phyloP scores from a whole-genome alignment of 2,329 filamentous ascomycete species.

The Talaromyces sp. region DNA sequence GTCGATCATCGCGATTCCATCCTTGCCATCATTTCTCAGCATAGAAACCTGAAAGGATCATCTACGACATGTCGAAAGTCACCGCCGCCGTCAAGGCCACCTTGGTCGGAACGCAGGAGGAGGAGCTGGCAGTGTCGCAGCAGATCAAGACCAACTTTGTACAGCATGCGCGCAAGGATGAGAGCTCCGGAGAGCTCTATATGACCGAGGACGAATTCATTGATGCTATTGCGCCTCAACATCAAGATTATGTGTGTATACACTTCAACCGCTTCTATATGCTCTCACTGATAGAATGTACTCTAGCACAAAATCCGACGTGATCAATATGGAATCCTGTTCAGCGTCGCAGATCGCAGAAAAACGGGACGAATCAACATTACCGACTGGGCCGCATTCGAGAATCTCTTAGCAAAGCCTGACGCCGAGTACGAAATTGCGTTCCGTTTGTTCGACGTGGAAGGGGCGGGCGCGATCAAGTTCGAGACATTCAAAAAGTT shows the following conservation, averaged over 20 bases:
- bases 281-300: conserved; percentile 2
- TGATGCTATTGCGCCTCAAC: conserved; percentile 77
- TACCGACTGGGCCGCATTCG: conserved; percentile 86
- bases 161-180: conserved; percentile 70
- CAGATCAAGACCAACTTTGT: conserved; percentile 74
- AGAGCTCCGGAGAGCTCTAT: conserved; percentile 69
- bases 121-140: conserved; percentile 62
- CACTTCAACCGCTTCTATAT: background rate
- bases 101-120: conserved; percentile 60
- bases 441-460: conserved; percentile 90
- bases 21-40: background rate
- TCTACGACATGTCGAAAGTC: conserved; percentile 45
- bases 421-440: conserved; percentile 99
- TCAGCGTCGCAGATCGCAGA: conserved; percentile 80
- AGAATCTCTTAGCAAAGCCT: conserved; percentile 87
- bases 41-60: background rate
- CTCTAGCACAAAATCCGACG: conserved; percentile 92
- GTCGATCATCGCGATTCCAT: background rate
- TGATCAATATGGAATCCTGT: conserved; percentile 91
- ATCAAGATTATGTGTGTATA: conserved; percentile 82
- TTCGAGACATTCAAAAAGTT: conserved; percentile 82
- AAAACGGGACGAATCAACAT: conserved; percentile 69
- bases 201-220: conserved; percentile 87
- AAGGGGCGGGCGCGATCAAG: conserved; percentile 78
- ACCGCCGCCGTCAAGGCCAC: conserved; percentile 75